A percentile compares a stretch with the other conserved stretches of the same genome.
Evolutionary conservation across 345 rosid genomes (phyloP).

Genomic region (Sonneratia alba): DNA sequence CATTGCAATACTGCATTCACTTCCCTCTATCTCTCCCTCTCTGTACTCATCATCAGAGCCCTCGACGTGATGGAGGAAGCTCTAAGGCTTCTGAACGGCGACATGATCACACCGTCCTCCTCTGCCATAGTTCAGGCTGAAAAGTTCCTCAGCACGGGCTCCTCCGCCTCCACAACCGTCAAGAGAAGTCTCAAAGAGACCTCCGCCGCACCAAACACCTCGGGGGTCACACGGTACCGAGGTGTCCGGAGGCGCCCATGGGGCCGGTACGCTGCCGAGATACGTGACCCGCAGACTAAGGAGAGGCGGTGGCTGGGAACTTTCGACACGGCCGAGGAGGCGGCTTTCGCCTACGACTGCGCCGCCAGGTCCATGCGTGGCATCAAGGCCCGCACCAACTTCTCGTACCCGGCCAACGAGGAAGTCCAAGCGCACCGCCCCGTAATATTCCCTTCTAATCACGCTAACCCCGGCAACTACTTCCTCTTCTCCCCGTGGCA

Average conservation of each 20-base stretch:
- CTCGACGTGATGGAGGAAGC: conserved; percentile 6
- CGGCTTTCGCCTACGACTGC: conserved; percentile 69
- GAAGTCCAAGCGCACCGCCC: conserved; percentile 18
- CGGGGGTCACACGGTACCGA: conserved; percentile 59
- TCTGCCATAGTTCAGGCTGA: background rate
- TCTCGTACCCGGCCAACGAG: conserved; percentile 43
- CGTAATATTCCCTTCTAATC: conserved; percentile 11
- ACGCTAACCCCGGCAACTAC: background rate
- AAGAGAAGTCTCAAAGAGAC: conserved; percentile 3
- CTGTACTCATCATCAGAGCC: no score
- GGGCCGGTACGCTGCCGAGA: conserved; percentile 99
- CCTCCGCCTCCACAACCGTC: background rate
- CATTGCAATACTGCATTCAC: no score
- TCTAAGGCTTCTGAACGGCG: conserved; percentile 2
- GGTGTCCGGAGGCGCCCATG: conserved; percentile 93
- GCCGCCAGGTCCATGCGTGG: conserved; percentile 96
- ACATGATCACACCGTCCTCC: background rate
- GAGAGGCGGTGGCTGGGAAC: conserved; percentile 97
- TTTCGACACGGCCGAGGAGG: conserved; percentile 32
- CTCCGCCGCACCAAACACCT: conserved; percentile 1
- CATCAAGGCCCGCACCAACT: conserved; percentile 82
- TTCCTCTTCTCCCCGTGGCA: background rate
- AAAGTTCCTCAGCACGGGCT: no score
- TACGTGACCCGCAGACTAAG: conserved; percentile 79
- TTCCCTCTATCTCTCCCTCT: no score